phyloP scores from a whole-genome alignment of 129 eudicot species.

The Artemisia annua region DNA sequence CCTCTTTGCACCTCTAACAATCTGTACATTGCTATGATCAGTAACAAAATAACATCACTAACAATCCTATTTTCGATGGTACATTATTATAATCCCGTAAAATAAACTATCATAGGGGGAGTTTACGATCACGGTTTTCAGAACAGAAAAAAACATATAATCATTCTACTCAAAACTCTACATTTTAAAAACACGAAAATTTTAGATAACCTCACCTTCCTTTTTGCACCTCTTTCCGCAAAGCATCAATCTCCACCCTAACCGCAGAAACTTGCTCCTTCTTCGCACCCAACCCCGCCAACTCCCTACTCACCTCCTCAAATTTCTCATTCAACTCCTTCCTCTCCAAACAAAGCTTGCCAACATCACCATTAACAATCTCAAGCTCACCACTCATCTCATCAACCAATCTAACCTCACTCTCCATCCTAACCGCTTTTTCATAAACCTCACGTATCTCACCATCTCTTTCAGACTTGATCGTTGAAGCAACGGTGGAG shows the following conservation, averaged over 20 bases:
- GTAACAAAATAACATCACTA: too few species aligned
- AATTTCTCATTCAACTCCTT: conserved; percentile 51
- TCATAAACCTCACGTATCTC: conserved; percentile 62
- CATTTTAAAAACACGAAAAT: too few species aligned
- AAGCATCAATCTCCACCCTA: conserved; percentile 48
- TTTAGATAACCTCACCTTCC: conserved; percentile 54
- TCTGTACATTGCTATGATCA: too few species aligned
- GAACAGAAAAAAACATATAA: too few species aligned
- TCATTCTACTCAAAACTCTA: too few species aligned
- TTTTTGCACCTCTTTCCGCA: conserved; percentile 54
- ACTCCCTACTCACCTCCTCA: conserved; percentile 32
- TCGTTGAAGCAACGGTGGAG: conserved; percentile 41
- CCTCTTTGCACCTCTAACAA: conserved; percentile 40
- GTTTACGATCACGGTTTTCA: not conserved
- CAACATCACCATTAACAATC: conserved; percentile 53
- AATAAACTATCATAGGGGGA: too few species aligned
- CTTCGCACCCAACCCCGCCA: conserved; percentile 32
- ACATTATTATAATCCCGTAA: too few species aligned
- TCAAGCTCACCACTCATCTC: conserved; percentile 45
- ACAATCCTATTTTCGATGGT: too few species aligned
- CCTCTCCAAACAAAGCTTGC: conserved; percentile 49
- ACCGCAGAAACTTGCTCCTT: conserved; percentile 31
- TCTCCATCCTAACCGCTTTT: conserved; percentile 51
- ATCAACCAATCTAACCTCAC: conserved; percentile 43
- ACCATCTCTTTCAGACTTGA: conserved; percentile 60